Base-by-base conservation (phyloP, 2,329 filamentous ascomycete genomes). In the Fusarium sp. region DNA sequence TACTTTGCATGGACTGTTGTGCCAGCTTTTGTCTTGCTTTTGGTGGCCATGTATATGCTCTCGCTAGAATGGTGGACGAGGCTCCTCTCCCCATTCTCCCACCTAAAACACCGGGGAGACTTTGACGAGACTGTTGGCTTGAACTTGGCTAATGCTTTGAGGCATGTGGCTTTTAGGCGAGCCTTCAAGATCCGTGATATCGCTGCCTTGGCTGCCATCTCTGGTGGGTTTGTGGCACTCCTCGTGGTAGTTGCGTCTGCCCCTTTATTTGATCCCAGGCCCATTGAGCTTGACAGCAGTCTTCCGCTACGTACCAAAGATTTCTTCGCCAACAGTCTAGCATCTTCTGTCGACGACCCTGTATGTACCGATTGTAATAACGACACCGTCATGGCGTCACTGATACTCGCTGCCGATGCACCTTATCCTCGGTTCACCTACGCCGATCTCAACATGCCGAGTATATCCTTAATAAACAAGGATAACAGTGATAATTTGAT, bases 341-440 rank as follows among this genome's bases (percentile, higher is more conserved):
- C 70, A 7, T 75, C 71, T 8, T 74, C 74, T 8, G 31, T 44
- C 1, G 69, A 74, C 11, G 69, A 75, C 37, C 70, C 70, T 3
- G 56, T 75, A 14, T 67, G 74, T 42, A 69, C 65, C 28, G 13
- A 74, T 67, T 76, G 75, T 19, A 66, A 46, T 18, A 54, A 76
- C n/a, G 79, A 79, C 19, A 78, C 76, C 0, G 62, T 76, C 5
- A 64, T 77, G 8, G 75, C 79, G 2, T 78, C 79, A 0, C 65
- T 82, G 5, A 77, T 82, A 5, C 74, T 82, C 3, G 68, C 74
- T 1, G 76, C 72, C 5, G 79, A 80, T 43, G 64, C 79, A 1
- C 74, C 77, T 0, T 82, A 79, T 23, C 80, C 81, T 0, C 49
- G 54, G 0, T 82, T 80, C 45, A 82, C 81, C 0, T 81, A 76